Conservation (phyloP, 345 rosid species). For the Ricinus communis region DNA sequence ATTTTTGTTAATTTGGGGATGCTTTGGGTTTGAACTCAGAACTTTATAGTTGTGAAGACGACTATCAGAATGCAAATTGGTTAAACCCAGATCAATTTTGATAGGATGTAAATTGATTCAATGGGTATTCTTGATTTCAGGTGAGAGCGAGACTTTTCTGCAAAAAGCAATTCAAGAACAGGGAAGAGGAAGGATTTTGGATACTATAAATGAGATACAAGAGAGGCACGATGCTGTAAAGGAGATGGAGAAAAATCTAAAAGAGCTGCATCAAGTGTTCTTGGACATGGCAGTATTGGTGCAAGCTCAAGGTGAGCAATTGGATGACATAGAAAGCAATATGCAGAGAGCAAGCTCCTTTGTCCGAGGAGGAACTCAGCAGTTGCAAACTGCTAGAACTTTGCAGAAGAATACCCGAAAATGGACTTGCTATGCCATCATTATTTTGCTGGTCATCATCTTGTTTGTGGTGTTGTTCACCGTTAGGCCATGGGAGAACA, state of each 20-base stretch:
- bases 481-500: slow-evolving; percentile 60
- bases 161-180: slow-evolving; percentile 93
- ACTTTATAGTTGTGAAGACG: no score
- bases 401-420: slow-evolving; percentile 75
- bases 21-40: no score
- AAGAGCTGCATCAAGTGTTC: slow-evolving; percentile 87
- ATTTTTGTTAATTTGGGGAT: neutral
- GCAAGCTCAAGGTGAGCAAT: slow-evolving; percentile 68
- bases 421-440: slow-evolving; percentile 73
- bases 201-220: slow-evolving; percentile 76
- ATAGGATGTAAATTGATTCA: neutral
- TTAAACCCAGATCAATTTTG: neutral
- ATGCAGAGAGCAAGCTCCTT: slow-evolving; percentile 72
- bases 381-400: slow-evolving; percentile 55
- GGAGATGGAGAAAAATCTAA: slow-evolving; percentile 73
- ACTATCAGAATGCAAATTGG: no score
- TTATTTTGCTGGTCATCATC: slow-evolving; percentile 59
- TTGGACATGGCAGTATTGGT: slow-evolving; percentile 85
- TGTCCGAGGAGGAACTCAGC: slow-evolving; percentile 56
- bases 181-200: slow-evolving; percentile 75
- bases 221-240: slow-evolving; percentile 90
- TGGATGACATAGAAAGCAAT: slow-evolving; percentile 79
- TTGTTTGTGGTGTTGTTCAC: slow-evolving; percentile 54
- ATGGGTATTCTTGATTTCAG: slow-evolving; percentile 30
- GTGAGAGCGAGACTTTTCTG: slow-evolving; percentile 85